A percentile compares a stretch with the other conserved stretches of the same genome.
Evolutionary conservation across 441 rosid genomes (phyloP).

Genomic region (Populus tomentosa): DNA sequence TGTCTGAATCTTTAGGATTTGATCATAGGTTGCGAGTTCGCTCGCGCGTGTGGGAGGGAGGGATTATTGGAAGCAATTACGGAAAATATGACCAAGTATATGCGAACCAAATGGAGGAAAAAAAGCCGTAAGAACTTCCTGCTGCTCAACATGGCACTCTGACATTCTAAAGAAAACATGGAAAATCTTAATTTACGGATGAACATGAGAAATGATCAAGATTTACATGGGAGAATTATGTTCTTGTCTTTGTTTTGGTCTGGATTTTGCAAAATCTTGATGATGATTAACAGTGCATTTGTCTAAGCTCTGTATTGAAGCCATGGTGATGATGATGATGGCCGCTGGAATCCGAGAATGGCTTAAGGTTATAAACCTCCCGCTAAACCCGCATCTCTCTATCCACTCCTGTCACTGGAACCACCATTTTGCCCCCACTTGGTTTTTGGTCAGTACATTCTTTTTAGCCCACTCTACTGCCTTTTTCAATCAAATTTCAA

Average conservation of each 20-base stretch:
- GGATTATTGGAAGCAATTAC: too few species aligned
- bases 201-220: neutral
- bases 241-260: slow-evolving; percentile 11
- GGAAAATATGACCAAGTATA: too few species aligned
- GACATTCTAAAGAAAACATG: too few species aligned
- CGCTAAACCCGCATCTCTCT: neutral
- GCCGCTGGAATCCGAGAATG: slow-evolving; percentile 6
- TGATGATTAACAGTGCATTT: slow-evolving; percentile 22
- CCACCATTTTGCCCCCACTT: neutral
- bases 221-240: neutral
- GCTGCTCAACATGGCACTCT: too few species aligned
- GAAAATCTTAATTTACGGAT: too few species aligned
- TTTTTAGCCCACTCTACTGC: neutral
- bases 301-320: slow-evolving; percentile 28
- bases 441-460: neutral
- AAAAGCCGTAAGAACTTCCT: too few species aligned
- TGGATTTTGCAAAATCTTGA: slow-evolving; percentile 8
- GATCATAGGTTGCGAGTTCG: neutral
- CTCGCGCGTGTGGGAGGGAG: too few species aligned
- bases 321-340: slow-evolving; percentile 28
- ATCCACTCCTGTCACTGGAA: neutral
- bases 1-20: too few species aligned
- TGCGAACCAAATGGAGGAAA: too few species aligned
- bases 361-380: neutral
- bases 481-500: too few species aligned